Evolutionary conservation across 176 grass and related monocot species (phyloP).

Genomic region (Aechmea fasciata): DNA sequence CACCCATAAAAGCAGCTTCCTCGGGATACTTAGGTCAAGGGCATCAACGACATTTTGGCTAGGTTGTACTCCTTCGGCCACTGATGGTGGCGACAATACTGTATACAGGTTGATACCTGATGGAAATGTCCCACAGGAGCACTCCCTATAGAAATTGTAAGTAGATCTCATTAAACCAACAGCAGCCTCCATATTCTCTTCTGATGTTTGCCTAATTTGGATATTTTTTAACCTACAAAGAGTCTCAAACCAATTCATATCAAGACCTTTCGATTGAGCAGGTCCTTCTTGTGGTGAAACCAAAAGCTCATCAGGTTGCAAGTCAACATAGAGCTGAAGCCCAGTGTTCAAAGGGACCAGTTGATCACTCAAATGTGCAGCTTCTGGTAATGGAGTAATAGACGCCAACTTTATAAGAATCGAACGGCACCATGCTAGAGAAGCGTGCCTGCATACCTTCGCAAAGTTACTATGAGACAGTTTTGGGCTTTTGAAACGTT

Average conservation of each 20-base stretch:
- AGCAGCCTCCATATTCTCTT: constrained; percentile 86
- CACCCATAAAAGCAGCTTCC: constrained; percentile 89
- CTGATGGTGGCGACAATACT: constrained; percentile 29
- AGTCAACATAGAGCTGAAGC: constrained; percentile 66
- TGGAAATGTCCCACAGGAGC: constrained; percentile 74
- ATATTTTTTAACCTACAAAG: constrained; percentile 81
- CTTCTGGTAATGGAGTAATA: constrained; percentile 66
- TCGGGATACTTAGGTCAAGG: constrained; percentile 84
- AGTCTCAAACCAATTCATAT: constrained; percentile 95
- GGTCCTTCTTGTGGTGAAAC: constrained; percentile 60
- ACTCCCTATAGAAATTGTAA: constrained; percentile 92
- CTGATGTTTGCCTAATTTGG: constrained; percentile 57
- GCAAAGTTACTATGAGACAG: constrained; percentile 74
- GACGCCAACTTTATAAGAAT: constrained; percentile 83
- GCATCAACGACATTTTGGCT: constrained; percentile 36
- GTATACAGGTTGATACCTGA: constrained; percentile 75
- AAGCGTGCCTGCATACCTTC: constrained; percentile 90
- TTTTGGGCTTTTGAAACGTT: constrained; percentile 95
- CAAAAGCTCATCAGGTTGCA: constrained; percentile 83
- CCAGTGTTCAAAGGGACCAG: constrained; percentile 35
- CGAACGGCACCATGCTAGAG: constrained; percentile 86
- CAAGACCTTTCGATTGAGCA: constrained; percentile 80
- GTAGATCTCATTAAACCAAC: constrained; percentile 72
- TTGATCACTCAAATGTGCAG: constrained; percentile 32
- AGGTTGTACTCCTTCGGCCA: constrained; percentile 36